Conservation (phyloP, 768 basidiomycete genomes). For the Coprinellus aureogranulatus region DNA sequence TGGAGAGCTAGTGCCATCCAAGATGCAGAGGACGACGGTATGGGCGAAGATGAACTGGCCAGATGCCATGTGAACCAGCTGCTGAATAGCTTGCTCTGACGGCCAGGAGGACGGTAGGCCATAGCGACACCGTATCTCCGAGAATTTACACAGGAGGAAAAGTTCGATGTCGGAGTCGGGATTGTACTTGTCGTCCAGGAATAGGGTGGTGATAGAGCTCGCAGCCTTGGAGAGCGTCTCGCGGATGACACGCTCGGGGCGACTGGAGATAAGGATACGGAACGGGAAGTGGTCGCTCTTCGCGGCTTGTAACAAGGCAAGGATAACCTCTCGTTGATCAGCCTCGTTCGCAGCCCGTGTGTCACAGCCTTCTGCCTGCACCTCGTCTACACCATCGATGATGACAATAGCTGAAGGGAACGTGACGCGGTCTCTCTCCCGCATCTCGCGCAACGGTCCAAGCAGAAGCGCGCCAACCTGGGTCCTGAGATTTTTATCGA, state of each 20-base stretch:
- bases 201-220: neutral
- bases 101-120: slow-evolving; percentile 7
- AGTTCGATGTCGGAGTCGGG: neutral
- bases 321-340: neutral
- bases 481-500: neutral
- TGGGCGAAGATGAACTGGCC: neutral
- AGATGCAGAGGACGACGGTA: slow-evolving; percentile 8
- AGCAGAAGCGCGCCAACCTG: neutral
- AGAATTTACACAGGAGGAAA: neutral
- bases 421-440: too few species aligned
- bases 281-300: neutral
- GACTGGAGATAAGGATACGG: neutral
- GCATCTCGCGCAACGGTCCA: too few species aligned
- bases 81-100: neutral
- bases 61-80: slow-evolving; percentile 13
- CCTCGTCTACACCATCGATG: too few species aligned
- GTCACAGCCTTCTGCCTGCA: too few species aligned
- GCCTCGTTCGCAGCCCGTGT: neutral
- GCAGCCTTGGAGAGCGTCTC: neutral
- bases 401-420: too few species aligned
- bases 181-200: neutral
- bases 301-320: neutral
- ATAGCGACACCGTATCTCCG: neutral
- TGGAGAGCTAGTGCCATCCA: slow-evolving; percentile 1
- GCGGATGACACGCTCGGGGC: neutral